phyloP scores from a whole-genome alignment of 1,284 basidiomycete species.

The Ganoderma boninense region DNA sequence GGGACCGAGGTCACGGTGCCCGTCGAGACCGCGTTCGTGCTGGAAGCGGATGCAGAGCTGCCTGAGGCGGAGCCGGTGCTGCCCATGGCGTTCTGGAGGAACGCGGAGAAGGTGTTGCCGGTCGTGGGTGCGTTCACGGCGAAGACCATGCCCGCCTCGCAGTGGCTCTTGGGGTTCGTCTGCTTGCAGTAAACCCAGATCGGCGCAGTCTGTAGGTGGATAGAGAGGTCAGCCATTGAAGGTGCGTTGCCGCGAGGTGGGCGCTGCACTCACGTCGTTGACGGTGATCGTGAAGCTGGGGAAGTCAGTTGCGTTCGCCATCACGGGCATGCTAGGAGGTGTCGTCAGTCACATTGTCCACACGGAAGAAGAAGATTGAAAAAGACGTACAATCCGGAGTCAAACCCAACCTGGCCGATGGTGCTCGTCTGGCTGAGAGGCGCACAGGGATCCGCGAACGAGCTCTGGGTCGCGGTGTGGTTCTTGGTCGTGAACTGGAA shows the following conservation, averaged over 20 bases:
- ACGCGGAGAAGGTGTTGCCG: constrained; percentile 66
- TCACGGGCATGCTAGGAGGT: constrained; percentile 55
- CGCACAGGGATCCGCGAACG: constrained; percentile 63
- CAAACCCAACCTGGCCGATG: constrained; percentile 61
- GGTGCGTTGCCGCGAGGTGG: constrained; percentile 2
- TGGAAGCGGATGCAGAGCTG: constrained; percentile 11
- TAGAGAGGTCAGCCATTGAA: neutral
- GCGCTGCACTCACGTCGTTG: constrained; percentile 53
- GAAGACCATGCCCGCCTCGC: constrained; percentile 73
- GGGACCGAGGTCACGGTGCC: neutral
- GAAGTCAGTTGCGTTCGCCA: constrained; percentile 49
- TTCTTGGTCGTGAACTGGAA: constrained; percentile 63
- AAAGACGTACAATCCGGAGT: constrained; percentile 66
- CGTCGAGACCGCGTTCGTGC: constrained; percentile 18
- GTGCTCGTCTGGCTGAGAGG: constrained; percentile 56
- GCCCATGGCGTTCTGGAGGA: constrained; percentile 48
- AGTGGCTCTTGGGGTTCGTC: constrained; percentile 55
- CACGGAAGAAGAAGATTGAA: neutral
- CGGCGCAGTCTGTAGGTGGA: constrained; percentile 47
- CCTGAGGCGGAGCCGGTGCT: constrained; percentile 19
- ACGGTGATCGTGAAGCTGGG: constrained; percentile 62
- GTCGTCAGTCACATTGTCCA: constrained; percentile 5
- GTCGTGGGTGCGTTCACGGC: constrained; percentile 63
- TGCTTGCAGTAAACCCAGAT: constrained; percentile 74
- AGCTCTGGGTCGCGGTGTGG: constrained; percentile 64